Evolutionary conservation across 345 rosid genomes (phyloP).

Genomic region (Brassica cretica): DNA sequence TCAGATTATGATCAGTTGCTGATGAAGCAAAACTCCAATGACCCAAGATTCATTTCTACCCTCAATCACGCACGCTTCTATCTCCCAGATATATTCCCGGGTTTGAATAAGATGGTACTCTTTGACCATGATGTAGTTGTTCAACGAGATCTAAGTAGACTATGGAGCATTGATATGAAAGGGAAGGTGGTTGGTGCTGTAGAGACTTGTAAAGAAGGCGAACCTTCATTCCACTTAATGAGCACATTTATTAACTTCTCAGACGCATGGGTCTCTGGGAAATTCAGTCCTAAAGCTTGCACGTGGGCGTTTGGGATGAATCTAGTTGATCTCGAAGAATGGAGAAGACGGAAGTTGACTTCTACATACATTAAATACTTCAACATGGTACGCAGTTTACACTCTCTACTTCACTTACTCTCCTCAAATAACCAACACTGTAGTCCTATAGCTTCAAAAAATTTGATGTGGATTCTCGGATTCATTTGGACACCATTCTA

Average conservation of each 20-base stretch:
- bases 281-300: constrained; percentile 65
- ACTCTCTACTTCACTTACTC: neutral
- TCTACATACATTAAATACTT: constrained; percentile 57
- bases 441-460: neutral
- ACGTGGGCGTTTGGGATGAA: constrained; percentile 98
- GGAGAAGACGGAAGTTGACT: constrained; percentile 74
- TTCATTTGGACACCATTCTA: neutral
- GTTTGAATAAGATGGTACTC: constrained; percentile 67
- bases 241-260: constrained; percentile 66
- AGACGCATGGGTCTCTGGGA: constrained; percentile 58
- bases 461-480: neutral
- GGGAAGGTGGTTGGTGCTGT: constrained; percentile 90
- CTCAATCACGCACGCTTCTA: constrained; percentile 89
- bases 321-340: constrained; percentile 72
- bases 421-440: neutral
- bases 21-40: constrained; percentile 57
- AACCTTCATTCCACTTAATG: constrained; percentile 61
- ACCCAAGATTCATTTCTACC: constrained; percentile 67
- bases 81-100: constrained; percentile 78
- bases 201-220: constrained; percentile 72
- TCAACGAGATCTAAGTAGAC: constrained; percentile 64
- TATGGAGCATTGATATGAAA: constrained; percentile 75
- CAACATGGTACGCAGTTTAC: constrained; percentile 57
- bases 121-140: constrained; percentile 95
- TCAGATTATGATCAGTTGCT: constrained; percentile 50